Evolutionary conservation across 1,284 basidiomycete species (phyloP).

Genomic region (Hemileia vastatrix): DNA sequence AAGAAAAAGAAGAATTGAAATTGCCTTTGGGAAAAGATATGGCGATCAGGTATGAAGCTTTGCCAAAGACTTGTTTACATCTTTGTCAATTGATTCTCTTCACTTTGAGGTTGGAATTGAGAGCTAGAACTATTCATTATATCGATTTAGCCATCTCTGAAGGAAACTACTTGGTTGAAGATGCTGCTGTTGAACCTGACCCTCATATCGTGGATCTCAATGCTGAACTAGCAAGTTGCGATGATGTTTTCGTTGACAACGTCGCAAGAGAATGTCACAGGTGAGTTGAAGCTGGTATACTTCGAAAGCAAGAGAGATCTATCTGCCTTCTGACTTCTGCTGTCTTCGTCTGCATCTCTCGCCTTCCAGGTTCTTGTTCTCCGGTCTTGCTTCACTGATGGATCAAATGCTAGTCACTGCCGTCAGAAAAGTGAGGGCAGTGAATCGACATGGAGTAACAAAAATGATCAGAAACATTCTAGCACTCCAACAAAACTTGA

Average conservation of each 20-base stretch:
- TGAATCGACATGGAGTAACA: constrained; percentile 68
- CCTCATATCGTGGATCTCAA: constrained; percentile 82
- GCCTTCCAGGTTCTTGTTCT: constrained; percentile 52
- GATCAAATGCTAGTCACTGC: constrained; percentile 70
- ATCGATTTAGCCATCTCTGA: constrained; percentile 50
- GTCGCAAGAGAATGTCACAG: constrained; percentile 51
- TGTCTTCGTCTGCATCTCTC: background rate
- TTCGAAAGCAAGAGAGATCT: too few species aligned
- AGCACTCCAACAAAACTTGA: constrained; percentile 84
- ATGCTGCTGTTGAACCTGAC: constrained; percentile 77
- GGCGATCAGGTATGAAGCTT: too few species aligned
- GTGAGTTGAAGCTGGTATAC: too few species aligned
- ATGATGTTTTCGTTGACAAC: constrained; percentile 59
- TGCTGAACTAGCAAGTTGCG: constrained; percentile 63
- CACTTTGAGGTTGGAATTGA: constrained; percentile 78
- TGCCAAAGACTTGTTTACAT: constrained; percentile 78
- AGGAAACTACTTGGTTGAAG: constrained; percentile 28
- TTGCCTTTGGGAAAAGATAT: too few species aligned
- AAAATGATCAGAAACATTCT: constrained; percentile 85
- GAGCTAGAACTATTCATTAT: constrained; percentile 73
- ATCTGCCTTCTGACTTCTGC: too few species aligned
- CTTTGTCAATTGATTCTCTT: constrained; percentile 74
- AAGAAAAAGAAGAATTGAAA: too few species aligned
- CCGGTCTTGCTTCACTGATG: constrained; percentile 75
- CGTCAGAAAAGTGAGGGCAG: constrained; percentile 60